Evolutionary conservation across 1,139 yeast species (phyloP).

Genomic region (Geotrichum phurueaensis): DNA sequence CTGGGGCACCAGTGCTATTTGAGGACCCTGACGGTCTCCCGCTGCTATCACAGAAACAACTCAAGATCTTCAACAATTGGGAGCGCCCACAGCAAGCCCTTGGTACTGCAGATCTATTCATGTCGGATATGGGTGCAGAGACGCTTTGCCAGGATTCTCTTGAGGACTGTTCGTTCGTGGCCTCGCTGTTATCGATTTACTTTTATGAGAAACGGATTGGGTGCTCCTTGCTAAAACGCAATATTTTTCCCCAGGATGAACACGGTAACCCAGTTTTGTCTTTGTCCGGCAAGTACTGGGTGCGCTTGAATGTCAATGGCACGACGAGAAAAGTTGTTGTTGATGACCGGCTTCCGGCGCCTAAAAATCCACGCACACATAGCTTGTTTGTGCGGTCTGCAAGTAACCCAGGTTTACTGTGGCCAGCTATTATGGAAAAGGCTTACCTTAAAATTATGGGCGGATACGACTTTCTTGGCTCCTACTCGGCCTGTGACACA

Average conservation of each 20-base stretch:
- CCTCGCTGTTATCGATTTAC: conserved; percentile 49
- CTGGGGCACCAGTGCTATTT: conserved; percentile 1
- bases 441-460: conserved; percentile 64
- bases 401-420: conserved; percentile 39
- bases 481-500: conserved; percentile 74
- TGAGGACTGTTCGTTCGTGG: conserved; percentile 73
- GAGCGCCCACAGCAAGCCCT: conserved; percentile 25
- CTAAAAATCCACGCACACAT: conserved; percentile 22
- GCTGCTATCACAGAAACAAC: conserved; percentile 22
- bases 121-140: conserved; percentile 22
- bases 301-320: conserved; percentile 55
- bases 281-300: conserved; percentile 37
- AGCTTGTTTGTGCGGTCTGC: conserved; percentile 39
- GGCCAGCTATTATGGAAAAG: conserved; percentile 76
- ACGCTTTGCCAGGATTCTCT: conserved; percentile 49
- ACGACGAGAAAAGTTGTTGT: conserved; percentile 45
- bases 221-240: conserved; percentile 19
- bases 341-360: conserved; percentile 43
- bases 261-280: conserved; percentile 23
- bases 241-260: conserved; percentile 26
- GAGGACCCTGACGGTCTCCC: conserved; percentile 24
- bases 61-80: conserved; percentile 24
- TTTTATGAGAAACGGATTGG: conserved; percentile 24
- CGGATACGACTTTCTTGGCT: conserved; percentile 64
- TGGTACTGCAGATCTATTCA: conserved; percentile 17